These are phyloP conservation scores for Pseudogymnoascus sp. DNA, from an alignment of 2,329 filamentous ascomycete species.

Conservation along the genomic window DNA sequence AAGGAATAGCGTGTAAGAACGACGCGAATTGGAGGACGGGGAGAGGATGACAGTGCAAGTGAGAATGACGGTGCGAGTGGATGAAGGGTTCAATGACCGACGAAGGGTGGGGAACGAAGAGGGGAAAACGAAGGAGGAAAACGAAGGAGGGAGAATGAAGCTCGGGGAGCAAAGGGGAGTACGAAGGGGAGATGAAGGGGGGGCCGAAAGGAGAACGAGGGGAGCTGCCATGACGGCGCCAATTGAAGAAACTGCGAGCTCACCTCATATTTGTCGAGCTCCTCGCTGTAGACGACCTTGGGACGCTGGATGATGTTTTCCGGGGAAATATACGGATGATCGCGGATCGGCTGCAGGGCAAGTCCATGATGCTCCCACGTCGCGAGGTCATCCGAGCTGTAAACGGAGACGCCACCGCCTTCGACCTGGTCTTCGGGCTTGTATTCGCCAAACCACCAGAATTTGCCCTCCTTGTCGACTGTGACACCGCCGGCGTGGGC, in stretches of 20 bases:
- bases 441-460: constrained; percentile 57
- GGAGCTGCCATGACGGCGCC: constrained; percentile 4
- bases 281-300: constrained; percentile 53
- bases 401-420: constrained; percentile 53
- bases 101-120: no score
- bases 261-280: constrained; percentile 49
- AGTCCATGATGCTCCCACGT: constrained; percentile 53
- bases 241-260: constrained; percentile 12
- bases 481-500: constrained; percentile 54
- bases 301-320: constrained; percentile 54
- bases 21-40: no score
- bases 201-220: no score
- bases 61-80: no score
- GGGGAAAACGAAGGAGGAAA: no score
- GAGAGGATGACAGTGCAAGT: no score
- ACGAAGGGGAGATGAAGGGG: no score
- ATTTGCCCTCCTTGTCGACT: constrained; percentile 45
- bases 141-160: not conserved
- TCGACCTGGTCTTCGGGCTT: constrained; percentile 51
- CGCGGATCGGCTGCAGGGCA: constrained; percentile 48
- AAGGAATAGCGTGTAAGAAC: no score
- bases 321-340: constrained; percentile 47
- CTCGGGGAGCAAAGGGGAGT: no score
- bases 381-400: constrained; percentile 53
- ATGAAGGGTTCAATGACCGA: no score